Evolutionary conservation across 371 early-diverging fungal genomes (phyloP).

Genomic region (Lichtheimia hyalospora): DNA sequence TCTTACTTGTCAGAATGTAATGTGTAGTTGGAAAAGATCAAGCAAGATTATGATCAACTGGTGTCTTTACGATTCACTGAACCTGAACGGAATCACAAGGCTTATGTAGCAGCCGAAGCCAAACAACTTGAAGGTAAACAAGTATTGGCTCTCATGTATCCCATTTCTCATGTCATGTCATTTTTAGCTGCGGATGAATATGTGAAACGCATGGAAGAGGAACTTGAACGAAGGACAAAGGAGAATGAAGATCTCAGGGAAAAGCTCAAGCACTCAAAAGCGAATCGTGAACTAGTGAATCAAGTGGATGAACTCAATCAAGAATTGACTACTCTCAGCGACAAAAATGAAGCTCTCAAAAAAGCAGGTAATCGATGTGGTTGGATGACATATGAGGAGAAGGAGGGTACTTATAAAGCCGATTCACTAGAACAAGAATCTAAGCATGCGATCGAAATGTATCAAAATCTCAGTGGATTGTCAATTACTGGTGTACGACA

Average conservation of each 20-base stretch:
- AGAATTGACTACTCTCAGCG: neutral
- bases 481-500: conserved; percentile 14
- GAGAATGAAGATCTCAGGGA: neutral
- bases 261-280: neutral
- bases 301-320: neutral
- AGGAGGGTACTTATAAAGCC: too few species aligned
- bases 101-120: conserved; percentile 4
- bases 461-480: conserved; percentile 17
- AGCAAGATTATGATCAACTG: conserved; percentile 10
- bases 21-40: conserved; percentile 1
- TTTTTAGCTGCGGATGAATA: neutral
- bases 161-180: neutral
- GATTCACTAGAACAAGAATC: neutral
- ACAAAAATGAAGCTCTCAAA: neutral
- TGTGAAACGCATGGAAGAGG: neutral
- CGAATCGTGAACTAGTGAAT: conserved; percentile 1
- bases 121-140: conserved; percentile 7
- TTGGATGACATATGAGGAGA: too few species aligned
- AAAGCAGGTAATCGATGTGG: conserved; percentile 3
- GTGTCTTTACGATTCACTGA: conserved; percentile 11
- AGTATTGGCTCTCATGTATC: neutral
- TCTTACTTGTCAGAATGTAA: neutral
- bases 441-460: conserved; percentile 7
- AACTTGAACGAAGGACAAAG: neutral
- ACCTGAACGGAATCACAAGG: conserved; percentile 10